Conservation (phyloP, 192 early-diverging fungal genomes). For the Linderina pennispora region DNA sequence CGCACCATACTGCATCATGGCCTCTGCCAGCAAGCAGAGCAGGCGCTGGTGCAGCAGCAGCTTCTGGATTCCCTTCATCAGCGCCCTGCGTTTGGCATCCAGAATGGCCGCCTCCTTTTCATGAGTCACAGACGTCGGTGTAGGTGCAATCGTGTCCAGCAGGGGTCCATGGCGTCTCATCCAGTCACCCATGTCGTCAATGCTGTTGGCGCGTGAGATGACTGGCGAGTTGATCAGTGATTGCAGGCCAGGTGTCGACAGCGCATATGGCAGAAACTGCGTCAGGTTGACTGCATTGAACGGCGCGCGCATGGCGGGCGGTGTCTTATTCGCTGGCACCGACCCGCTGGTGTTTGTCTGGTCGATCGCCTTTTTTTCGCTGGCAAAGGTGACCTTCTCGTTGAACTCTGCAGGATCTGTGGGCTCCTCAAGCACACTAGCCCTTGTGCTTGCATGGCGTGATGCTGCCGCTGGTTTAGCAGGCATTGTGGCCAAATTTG, state of each 20-base stretch:
- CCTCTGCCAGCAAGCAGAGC: slow-evolving; percentile 51
- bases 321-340: background rate
- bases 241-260: slow-evolving; percentile 15
- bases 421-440: no score
- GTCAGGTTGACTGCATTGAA: slow-evolving; percentile 10
- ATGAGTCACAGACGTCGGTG: background rate
- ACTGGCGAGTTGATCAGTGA: slow-evolving; percentile 7
- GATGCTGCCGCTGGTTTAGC: no score
- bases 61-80: slow-evolving; percentile 24
- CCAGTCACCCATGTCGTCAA: slow-evolving; percentile 9
- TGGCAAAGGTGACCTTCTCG: no score
- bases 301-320: slow-evolving; percentile 1
- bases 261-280: slow-evolving; percentile 18
- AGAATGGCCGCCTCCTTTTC: background rate
- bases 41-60: slow-evolving; percentile 58
- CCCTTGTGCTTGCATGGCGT: no score
- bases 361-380: background rate
- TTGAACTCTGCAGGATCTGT: no score
- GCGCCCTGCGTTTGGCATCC: background rate
- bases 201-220: slow-evolving; percentile 5
- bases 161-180: slow-evolving; percentile 4
- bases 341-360: background rate
- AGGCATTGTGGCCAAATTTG: background rate
- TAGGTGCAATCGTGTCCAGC: slow-evolving; percentile 1
- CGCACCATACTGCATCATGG: slow-evolving; percentile 59